Evolutionary conservation across 2,329 filamentous ascomycete genomes (phyloP).

Genomic region (Chaetomiaceae sp.): DNA sequence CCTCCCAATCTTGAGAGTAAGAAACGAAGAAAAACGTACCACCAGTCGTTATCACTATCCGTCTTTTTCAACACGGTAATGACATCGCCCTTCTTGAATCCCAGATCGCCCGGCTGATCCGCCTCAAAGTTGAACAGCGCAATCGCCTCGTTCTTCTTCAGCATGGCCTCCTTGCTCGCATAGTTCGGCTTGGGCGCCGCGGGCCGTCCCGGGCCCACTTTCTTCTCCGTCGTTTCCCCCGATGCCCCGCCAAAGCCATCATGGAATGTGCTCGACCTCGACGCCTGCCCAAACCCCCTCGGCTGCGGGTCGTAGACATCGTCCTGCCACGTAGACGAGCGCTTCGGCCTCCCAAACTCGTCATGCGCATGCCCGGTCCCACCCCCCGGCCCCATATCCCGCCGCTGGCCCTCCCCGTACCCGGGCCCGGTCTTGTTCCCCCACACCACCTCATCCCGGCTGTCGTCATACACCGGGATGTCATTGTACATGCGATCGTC

Average conservation of each 20-base stretch:
- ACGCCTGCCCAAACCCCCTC: conserved; percentile 35
- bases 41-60: conserved; percentile 93
- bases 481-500: conserved; percentile 85
- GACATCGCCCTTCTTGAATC: conserved; percentile 95
- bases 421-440: conserved; percentile 66
- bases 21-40: conserved; percentile 48
- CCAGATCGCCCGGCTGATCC: conserved; percentile 85
- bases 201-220: conserved; percentile 66
- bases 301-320: conserved; percentile 64
- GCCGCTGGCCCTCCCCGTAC: conserved; percentile 60
- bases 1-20: neutral
- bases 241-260: conserved; percentile 33
- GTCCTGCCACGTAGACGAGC: conserved; percentile 70
- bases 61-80: conserved; percentile 95
- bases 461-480: conserved; percentile 79
- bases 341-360: conserved; percentile 53
- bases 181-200: conserved; percentile 89
- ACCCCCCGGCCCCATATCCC: conserved; percentile 31
- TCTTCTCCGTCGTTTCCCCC: conserved; percentile 42
- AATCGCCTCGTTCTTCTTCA: conserved; percentile 75
- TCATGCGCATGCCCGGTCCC: conserved; percentile 41
- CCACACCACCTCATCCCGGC: conserved; percentile 80
- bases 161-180: conserved; percentile 49
- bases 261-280: conserved; percentile 50
- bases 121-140: conserved; percentile 93